These are phyloP conservation scores for Ustilago vetiveriae DNA, from an alignment of 1,284 basidiomycete genomes.

Conservation along the genomic window DNA sequence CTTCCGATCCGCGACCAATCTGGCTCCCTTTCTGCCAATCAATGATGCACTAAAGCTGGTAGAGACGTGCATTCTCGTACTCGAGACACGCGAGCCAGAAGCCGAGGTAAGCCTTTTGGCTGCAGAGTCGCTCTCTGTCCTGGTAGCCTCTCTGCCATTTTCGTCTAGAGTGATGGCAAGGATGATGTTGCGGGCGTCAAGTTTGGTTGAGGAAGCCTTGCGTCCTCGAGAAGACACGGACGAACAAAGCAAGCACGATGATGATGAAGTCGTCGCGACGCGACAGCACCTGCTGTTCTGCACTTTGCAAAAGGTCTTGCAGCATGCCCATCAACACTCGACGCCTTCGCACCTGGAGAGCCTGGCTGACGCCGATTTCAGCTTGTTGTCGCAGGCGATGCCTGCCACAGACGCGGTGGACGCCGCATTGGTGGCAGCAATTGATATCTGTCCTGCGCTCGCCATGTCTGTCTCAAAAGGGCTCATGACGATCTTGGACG, in stretches of 20 bases:
- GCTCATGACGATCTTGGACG: conserved; percentile 3
- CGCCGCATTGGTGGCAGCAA: conserved; percentile 29
- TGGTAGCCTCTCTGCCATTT: conserved; percentile 2
- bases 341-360: not conserved
- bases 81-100: conserved; percentile 1
- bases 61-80: not conserved
- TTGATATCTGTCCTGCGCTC: conserved; percentile 14
- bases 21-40: conserved; percentile 22
- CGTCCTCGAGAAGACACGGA: not conserved
- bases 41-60: conserved; percentile 1
- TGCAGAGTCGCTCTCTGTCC: conserved; percentile 6
- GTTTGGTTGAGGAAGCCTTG: conserved; percentile 4
- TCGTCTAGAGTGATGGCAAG: conserved; percentile 2
- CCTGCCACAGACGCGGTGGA: conserved; percentile 8
- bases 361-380: conserved; percentile 3
- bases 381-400: not conserved
- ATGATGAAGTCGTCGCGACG: not conserved
- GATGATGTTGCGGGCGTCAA: not conserved
- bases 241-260: not conserved
- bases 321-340: conserved; percentile 3
- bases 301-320: conserved; percentile 11
- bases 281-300: conserved; percentile 12
- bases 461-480: conserved; percentile 7
- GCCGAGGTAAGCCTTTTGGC: conserved; percentile 4
- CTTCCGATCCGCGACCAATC: conserved; percentile 8